These are phyloP conservation scores for Lactarius hatsudake DNA, from an alignment of 768 basidiomycete species.

Conservation along the genomic window DNA sequence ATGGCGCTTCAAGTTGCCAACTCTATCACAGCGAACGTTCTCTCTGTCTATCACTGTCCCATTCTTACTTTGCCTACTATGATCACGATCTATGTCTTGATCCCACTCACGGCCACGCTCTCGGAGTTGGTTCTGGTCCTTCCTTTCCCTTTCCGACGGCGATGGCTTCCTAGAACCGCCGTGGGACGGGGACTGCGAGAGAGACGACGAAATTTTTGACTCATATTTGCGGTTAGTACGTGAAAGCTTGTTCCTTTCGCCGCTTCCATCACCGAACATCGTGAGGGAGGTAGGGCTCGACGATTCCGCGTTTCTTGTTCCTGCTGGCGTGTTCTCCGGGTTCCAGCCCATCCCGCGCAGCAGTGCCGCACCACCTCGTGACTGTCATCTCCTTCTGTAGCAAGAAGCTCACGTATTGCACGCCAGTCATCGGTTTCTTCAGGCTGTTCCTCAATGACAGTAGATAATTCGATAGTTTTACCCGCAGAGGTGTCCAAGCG, in stretches of 20 bases:
- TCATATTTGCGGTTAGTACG: slow-evolving; percentile 58
- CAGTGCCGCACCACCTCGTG: slow-evolving; percentile 70
- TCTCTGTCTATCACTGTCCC: slow-evolving; percentile 31
- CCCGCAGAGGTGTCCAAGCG: slow-evolving; percentile 28
- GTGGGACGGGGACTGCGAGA: slow-evolving; percentile 8
- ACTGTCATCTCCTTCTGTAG: slow-evolving; percentile 43
- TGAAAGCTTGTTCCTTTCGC: slow-evolving; percentile 42
- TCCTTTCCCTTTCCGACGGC: neutral
- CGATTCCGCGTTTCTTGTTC: slow-evolving; percentile 51
- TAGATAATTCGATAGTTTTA: slow-evolving; percentile 32
- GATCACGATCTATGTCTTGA: neutral
- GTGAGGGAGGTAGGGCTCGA: slow-evolving; percentile 74
- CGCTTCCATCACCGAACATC: slow-evolving; percentile 70
- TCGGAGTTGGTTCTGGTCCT: slow-evolving; percentile 8
- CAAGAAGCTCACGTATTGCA: slow-evolving; percentile 78
- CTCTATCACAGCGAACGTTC: slow-evolving; percentile 12
- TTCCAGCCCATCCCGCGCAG: slow-evolving; percentile 95
- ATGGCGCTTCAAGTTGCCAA: slow-evolving; percentile 12
- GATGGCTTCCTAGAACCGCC: slow-evolving; percentile 12
- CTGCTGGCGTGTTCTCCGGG: slow-evolving; percentile 65
- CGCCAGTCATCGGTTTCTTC: slow-evolving; percentile 72
- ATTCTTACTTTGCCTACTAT: slow-evolving; percentile 9
- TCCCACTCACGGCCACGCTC: neutral
- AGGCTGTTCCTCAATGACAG: slow-evolving; percentile 32
- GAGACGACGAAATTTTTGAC: slow-evolving; percentile 23